A percentile compares a stretch with the other conserved stretches of the same genome.
These are phyloP conservation scores for Epichloe coenophiala DNA, from an alignment of 2,329 filamentous ascomycete genomes.

Conservation along the genomic window DNA sequence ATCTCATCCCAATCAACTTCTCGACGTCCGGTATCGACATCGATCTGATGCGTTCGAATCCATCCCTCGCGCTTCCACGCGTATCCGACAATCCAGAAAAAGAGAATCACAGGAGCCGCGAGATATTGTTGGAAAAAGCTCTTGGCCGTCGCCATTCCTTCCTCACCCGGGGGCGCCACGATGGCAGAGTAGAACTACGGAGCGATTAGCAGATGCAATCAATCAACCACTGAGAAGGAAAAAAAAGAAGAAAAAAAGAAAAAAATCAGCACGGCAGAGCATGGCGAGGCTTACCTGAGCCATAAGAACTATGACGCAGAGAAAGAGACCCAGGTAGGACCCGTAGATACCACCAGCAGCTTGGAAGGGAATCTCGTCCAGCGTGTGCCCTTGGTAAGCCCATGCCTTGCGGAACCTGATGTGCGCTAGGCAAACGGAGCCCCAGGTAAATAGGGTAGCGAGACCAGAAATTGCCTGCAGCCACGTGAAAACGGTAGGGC, in stretches of 20 bases:
- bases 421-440: constrained; percentile 48
- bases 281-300: constrained; percentile 30
- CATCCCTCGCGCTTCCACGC: constrained; percentile 53
- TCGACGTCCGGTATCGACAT: constrained; percentile 53
- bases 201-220: background rate
- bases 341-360: constrained; percentile 48
- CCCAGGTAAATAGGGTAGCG: constrained; percentile 50
- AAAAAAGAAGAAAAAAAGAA: background rate
- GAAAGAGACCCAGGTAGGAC: constrained; percentile 46
- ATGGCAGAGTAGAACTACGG: constrained; percentile 37
- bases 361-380: constrained; percentile 53
- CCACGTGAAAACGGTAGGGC: constrained; percentile 44
- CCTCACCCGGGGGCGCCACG: constrained; percentile 16
- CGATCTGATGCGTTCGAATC: constrained; percentile 46
- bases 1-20: constrained; percentile 53
- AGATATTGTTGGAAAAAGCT: constrained; percentile 43
- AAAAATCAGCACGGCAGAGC: background rate
- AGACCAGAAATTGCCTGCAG: constrained; percentile 49
- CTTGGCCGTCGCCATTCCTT: constrained; percentile 26
- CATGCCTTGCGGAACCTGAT: constrained; percentile 52
- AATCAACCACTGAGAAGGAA: background rate
- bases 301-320: constrained; percentile 42
- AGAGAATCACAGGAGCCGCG: constrained; percentile 38
- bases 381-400: constrained; percentile 41
- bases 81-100: constrained; percentile 45